A percentile compares a stretch with the other conserved stretches of the same genome.
Conservation (phyloP, 768 basidiomycete genomes). For the Cystobasidium tubakii region DNA sequence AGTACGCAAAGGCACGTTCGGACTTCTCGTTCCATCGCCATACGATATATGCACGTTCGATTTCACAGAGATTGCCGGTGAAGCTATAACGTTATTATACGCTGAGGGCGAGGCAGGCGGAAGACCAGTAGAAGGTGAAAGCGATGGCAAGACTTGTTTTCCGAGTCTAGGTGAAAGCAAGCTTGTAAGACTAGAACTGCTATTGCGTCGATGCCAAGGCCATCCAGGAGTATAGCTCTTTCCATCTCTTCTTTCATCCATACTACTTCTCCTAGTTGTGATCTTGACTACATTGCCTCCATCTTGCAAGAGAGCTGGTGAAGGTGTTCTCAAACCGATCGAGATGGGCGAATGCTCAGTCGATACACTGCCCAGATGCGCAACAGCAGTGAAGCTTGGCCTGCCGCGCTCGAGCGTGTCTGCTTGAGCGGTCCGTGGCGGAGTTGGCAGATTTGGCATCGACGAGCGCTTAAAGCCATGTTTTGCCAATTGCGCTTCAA, state of each 20-base stretch:
- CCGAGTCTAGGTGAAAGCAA: not conserved
- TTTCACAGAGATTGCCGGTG: no score
- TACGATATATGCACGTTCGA: no score
- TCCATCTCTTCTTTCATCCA: not conserved
- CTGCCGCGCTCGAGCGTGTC: no score
- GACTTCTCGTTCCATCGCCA: not conserved
- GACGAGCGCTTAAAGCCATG: not conserved
- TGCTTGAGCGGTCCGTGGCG: not conserved
- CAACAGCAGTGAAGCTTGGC: no score
- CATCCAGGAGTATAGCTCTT: not conserved
- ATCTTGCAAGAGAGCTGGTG: not conserved
- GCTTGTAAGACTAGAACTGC: not conserved
- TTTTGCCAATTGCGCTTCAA: conserved; percentile 1
- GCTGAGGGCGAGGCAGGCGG: not conserved
- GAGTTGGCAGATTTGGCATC: conserved; percentile 1
- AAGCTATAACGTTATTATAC: not conserved
- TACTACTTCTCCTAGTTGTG: not conserved
- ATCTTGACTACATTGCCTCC: not conserved
- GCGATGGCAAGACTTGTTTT: not conserved
- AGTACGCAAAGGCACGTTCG: not conserved
- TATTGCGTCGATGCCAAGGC: not conserved
- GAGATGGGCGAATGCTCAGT: not conserved
- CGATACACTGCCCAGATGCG: no score
- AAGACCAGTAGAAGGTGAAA: not conserved
- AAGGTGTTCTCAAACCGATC: not conserved